These are phyloP conservation scores for Conringia planisiliqua DNA, from an alignment of 345 rosid genomes.

Conservation along the genomic window DNA sequence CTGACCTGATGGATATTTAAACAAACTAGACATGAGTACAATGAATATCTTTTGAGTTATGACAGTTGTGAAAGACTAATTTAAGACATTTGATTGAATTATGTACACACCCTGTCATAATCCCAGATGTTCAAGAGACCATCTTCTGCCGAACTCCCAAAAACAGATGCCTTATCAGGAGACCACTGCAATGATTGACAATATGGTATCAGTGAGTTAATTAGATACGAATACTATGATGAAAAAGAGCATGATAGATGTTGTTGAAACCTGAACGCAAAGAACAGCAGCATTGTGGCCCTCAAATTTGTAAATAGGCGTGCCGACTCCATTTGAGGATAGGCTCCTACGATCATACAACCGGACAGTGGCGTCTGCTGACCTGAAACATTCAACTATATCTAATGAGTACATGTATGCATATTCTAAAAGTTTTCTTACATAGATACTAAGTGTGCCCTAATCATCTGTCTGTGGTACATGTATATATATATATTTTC, in stretches of 20 bases:
- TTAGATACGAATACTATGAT: neutral
- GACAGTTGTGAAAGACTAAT: neutral
- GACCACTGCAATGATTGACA: conserved; percentile 32
- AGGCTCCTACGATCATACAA: conserved; percentile 91
- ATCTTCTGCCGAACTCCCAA: conserved; percentile 40
- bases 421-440: neutral
- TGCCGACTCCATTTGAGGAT: conserved; percentile 62
- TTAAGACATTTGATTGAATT: neutral
- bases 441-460: neutral
- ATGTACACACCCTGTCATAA: conserved; percentile 33
- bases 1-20: conserved; percentile 19
- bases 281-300: conserved; percentile 87
- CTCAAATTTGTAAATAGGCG: conserved; percentile 66
- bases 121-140: conserved; percentile 43
- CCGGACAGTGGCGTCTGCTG: conserved; percentile 90
- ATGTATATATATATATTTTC: neutral
- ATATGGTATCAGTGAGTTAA: neutral
- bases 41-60: neutral
- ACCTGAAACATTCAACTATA: conserved; percentile 42
- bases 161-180: conserved; percentile 41
- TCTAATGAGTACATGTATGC: neutral
- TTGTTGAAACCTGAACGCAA: conserved; percentile 69
- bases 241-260: neutral
- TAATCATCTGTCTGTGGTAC: neutral
- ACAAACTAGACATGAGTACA: conserved; percentile 9